A percentile compares a stretch with the other conserved stretches of the same genome.
Conservation (phyloP, 176 grass and related monocot species). For the Cenchrus americanus region DNA sequence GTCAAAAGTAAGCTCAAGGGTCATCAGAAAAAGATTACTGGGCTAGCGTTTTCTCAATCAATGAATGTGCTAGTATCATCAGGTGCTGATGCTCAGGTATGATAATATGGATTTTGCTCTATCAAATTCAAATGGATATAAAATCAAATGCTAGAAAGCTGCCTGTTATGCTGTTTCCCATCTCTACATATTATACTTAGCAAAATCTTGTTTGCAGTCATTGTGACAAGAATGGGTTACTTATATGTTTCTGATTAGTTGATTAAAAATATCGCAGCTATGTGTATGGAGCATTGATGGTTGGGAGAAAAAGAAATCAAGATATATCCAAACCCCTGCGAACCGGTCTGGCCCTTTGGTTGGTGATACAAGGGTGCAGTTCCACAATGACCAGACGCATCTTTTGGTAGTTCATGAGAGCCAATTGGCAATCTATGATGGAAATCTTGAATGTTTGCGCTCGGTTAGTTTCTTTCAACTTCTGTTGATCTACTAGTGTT, state of each 20-base stretch:
- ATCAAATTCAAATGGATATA: neutral
- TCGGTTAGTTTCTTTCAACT: slow-evolving; percentile 59
- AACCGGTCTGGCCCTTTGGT: slow-evolving; percentile 71
- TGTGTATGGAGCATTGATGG: slow-evolving; percentile 97
- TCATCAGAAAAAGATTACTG: slow-evolving; percentile 96
- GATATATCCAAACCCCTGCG: slow-evolving; percentile 73
- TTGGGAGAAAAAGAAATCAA: slow-evolving; percentile 95
- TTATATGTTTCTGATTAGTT: slow-evolving; percentile 9
- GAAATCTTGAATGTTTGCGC: slow-evolving; percentile 83
- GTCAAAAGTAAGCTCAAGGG: slow-evolving; percentile 98
- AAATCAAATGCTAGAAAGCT: slow-evolving; percentile 13
- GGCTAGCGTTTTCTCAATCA: slow-evolving; percentile 94
- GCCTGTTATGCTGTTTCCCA: neutral
- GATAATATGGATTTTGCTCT: slow-evolving; percentile 16
- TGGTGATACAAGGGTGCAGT: slow-evolving; percentile 95
- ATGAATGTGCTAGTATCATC: slow-evolving; percentile 96
- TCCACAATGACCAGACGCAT: slow-evolving; percentile 97
- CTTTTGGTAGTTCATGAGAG: slow-evolving; percentile 94
- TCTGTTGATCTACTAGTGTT: slow-evolving; percentile 9
- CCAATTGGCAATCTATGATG: slow-evolving; percentile 89
- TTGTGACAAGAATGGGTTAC: neutral
- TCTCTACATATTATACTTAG: neutral
- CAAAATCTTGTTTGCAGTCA: slow-evolving; percentile 16
- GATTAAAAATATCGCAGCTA: slow-evolving; percentile 60
- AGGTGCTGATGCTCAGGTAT: slow-evolving; percentile 97